A percentile compares a stretch with the other conserved stretches of the same genome.
Conservation (phyloP, 257 asterid genomes). For the Gentiana dahurica region DNA sequence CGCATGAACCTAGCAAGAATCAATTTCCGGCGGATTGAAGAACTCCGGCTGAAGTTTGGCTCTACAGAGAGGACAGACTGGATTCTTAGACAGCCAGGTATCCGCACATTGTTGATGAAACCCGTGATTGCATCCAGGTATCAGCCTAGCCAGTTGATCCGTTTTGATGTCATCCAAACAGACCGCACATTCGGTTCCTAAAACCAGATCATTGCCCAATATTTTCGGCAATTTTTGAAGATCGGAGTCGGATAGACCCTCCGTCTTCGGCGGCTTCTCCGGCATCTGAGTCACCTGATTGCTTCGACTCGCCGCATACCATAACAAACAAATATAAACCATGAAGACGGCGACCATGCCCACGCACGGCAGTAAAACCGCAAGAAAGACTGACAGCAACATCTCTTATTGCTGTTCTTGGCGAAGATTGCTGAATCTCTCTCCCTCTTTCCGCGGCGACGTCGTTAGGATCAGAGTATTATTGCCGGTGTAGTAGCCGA, state of each 20-base stretch:
- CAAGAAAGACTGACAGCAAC: slow-evolving; percentile 66
- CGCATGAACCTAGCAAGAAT: slow-evolving; percentile 26
- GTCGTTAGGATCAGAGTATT: too few relatives aligned
- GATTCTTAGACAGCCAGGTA: slow-evolving; percentile 58
- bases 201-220: slow-evolving; percentile 53
- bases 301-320: slow-evolving; percentile 43
- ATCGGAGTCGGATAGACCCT: slow-evolving; percentile 59
- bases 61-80: slow-evolving; percentile 71
- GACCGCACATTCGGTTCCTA: slow-evolving; percentile 65
- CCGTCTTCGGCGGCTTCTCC: slow-evolving; percentile 20
- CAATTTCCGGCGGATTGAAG: slow-evolving; percentile 30
- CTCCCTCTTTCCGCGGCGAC: too few relatives aligned
- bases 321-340: slow-evolving; percentile 63
- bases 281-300: slow-evolving; percentile 13
- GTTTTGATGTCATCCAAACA: slow-evolving; percentile 64
- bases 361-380: slow-evolving; percentile 74
- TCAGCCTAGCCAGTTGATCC: slow-evolving; percentile 51
- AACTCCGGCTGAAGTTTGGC: slow-evolving; percentile 44
- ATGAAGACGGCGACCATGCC: slow-evolving; percentile 80
- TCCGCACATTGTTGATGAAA: slow-evolving; percentile 73
- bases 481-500: slow-evolving; percentile 8
- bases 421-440: not conserved
- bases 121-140: slow-evolving; percentile 88
- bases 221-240: slow-evolving; percentile 58
- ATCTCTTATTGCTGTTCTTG: slow-evolving; percentile 16